phyloP scores from a whole-genome alignment of 176 grass and related monocot genomes.

The Bromus sterilis region DNA sequence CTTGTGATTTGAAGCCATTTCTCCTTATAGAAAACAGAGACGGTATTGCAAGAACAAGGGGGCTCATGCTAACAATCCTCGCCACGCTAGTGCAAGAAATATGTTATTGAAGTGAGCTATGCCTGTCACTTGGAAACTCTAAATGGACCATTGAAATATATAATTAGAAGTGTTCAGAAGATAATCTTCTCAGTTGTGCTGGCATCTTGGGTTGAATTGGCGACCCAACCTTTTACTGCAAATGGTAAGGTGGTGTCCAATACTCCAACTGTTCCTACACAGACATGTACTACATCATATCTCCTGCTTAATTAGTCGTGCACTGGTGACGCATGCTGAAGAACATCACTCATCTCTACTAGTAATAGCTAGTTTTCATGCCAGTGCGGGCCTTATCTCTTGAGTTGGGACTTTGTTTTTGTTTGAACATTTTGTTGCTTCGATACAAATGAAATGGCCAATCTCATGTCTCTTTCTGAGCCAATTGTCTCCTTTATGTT shows the following conservation, averaged over 20 bases:
- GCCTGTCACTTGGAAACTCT: neutral
- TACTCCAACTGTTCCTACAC: neutral
- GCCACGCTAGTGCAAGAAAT: neutral
- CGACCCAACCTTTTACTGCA: neutral
- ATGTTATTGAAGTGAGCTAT: neutral
- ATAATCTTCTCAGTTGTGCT: neutral
- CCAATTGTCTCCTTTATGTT: neutral
- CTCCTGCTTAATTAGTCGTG: neutral
- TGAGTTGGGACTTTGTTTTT: too few relatives aligned
- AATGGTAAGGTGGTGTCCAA: neutral
- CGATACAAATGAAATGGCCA: neutral
- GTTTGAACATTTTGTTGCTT: neutral
- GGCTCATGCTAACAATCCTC: neutral
- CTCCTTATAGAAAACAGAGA: neutral
- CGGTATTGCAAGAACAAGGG: neutral
- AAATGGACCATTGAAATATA: too few relatives aligned
- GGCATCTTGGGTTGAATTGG: neutral
- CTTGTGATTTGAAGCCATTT: neutral
- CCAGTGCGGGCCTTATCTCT: neutral
- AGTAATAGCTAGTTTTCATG: neutral
- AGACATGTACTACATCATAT: neutral
- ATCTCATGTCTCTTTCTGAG: neutral
- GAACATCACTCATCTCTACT: neutral
- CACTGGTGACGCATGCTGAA: neutral
- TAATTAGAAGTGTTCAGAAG: neutral